Percentiles rank a stretch among this genome's conserved stretches.
Evolutionary conservation across 768 basidiomycete species (phyloP).

Genomic region (Mycena rebaudengoi): DNA sequence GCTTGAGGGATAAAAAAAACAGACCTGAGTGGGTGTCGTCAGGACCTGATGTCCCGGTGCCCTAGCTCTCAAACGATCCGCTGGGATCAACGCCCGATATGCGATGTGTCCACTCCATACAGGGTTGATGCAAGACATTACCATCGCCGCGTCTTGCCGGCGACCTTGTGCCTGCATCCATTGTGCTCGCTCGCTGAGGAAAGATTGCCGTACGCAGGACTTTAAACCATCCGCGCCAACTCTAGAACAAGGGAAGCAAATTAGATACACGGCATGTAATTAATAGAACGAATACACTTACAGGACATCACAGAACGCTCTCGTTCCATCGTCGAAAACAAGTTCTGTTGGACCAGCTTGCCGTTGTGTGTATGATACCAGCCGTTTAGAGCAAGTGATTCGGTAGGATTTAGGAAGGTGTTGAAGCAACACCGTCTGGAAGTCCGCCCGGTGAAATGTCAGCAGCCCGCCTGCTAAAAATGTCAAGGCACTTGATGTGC

Average conservation of each 20-base stretch:
- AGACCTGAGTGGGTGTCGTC: conserved; percentile 57
- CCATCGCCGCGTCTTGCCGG: conserved; percentile 47
- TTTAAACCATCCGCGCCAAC: conserved; percentile 36
- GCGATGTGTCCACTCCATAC: conserved; percentile 66
- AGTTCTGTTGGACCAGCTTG: conserved; percentile 53
- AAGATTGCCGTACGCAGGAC: conserved; percentile 36
- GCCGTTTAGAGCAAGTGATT: conserved; percentile 64
- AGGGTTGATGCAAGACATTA: conserved; percentile 56
- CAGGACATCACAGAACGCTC: conserved; percentile 68
- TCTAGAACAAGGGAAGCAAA: neutral
- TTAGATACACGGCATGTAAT: conserved; percentile 29
- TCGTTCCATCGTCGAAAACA: conserved; percentile 69
- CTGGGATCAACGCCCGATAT: conserved; percentile 67
- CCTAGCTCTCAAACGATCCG: conserved; percentile 51
- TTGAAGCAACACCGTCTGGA: conserved; percentile 65
- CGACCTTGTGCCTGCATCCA: conserved; percentile 44
- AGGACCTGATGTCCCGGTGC: conserved; percentile 59
- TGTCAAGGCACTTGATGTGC: neutral
- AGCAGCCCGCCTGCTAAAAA: conserved; percentile 56
- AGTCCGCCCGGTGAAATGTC: conserved; percentile 72
- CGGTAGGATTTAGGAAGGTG: conserved; percentile 55
- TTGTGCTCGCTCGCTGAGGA: conserved; percentile 49
- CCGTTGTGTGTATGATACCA: conserved; percentile 62
- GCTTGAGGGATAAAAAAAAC: conserved; percentile 12
- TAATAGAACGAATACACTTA: conserved; percentile 1